Evolutionary conservation across 1,284 basidiomycete species (phyloP).

Genomic region (Cryptococcus sp.): DNA sequence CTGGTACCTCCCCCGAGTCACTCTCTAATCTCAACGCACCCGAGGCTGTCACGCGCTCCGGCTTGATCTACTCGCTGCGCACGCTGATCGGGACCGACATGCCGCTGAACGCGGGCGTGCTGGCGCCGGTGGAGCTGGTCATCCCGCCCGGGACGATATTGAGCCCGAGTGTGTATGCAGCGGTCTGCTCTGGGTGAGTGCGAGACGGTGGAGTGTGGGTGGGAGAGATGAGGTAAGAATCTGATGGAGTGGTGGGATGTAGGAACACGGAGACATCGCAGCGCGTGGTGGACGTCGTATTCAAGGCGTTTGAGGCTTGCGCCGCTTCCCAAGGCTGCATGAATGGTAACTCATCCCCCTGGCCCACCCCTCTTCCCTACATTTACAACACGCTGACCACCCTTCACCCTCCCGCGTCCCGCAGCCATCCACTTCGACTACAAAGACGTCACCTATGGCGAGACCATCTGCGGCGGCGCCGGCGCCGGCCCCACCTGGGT

Average conservation of each 20-base stretch:
- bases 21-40: conserved; percentile 53
- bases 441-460: conserved; percentile 13
- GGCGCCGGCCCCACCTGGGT: conserved; percentile 89
- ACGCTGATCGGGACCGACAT: conserved; percentile 90
- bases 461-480: conserved; percentile 65
- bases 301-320: conserved; percentile 88
- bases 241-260: no score
- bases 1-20: conserved; percentile 81
- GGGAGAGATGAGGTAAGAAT: conserved; percentile 63
- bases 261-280: conserved; percentile 92
- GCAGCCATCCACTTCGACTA: conserved; percentile 8
- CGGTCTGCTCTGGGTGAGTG: conserved; percentile 54
- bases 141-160: conserved; percentile 57
- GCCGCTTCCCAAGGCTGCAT: conserved; percentile 80
- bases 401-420: no score
- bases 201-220: no score
- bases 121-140: conserved; percentile 38
- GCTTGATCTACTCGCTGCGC: conserved; percentile 90
- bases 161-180: conserved; percentile 76
- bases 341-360: conserved; percentile 3
- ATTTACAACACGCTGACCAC: no score
- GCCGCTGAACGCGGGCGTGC: conserved; percentile 55
- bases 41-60: conserved; percentile 82
- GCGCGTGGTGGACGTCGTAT: conserved; percentile 89
- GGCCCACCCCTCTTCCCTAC: no score